Base-by-base conservation (phyloP, 441 rosid species). In the Erysimum cheiri region DNA sequence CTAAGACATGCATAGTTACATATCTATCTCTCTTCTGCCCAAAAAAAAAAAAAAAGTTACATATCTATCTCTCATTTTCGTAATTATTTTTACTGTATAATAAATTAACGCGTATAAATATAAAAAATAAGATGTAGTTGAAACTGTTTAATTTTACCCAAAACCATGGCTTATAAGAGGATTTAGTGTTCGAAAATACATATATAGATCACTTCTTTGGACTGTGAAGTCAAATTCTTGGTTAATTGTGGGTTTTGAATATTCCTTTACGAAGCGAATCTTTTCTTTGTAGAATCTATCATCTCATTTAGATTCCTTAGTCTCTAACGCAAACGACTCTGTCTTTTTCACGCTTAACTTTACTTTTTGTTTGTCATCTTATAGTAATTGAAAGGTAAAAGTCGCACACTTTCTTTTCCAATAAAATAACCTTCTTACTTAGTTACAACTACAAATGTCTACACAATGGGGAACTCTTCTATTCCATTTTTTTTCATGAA, bases 271-370 rank as follows among this genome's bases (percentile, higher is more conserved):
- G 8, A 28, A 36, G 31, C 53, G 70, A 64, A 64, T 72, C 4
- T 66, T 49, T 66, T 24, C 15, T 73, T 40, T 49, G 54, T 73
- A 29, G 67, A 73, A 73, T 73, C 67, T 73, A 33, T 64, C 29
- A 50, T 49, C 15, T 73, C 40, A 73, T 49, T n/a, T 32, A 72
- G 68, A 40, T 70, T 70, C 68, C 68, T 70, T 70, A 60, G 61
- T 69, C 73, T 58, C 66, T 36, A 69, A 59, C 41, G 66, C 59
- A 59, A 59, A 69, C 48, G 50, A 6, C 56, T 58, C 26, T 0
- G 53, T 40, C 66, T 60, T 60, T 70, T 39, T 50, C 68, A 29
- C 0, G 35, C 33, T 12, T 37, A 15, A 22, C 50, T 49, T 60
- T 19, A 50, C 54, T 40, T 39, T 58, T 40, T 35, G 3, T 65